Conservation (phyloP, 176 grass and related monocot species). For the Phragmites australis region DNA sequence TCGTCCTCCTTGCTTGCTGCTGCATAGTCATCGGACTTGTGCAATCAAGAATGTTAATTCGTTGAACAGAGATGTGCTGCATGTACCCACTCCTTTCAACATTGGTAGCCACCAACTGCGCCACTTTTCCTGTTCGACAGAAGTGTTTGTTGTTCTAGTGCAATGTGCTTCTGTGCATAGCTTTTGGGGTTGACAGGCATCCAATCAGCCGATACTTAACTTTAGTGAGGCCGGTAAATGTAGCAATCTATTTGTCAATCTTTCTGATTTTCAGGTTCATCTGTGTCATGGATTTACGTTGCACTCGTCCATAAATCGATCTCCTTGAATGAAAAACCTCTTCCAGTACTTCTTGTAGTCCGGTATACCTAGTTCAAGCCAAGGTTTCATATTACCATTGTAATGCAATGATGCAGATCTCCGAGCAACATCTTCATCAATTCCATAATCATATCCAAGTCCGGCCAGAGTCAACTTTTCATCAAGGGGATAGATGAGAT, state of each 20-base stretch:
- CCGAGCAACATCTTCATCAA: slow-evolving; percentile 38
- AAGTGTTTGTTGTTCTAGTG: background rate
- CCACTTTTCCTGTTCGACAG: slow-evolving; percentile 23
- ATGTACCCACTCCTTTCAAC: background rate
- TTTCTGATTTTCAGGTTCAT: slow-evolving; percentile 23
- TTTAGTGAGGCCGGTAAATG: background rate
- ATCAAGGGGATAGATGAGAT: slow-evolving; percentile 81
- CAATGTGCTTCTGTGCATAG: background rate
- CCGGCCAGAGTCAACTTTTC: slow-evolving; percentile 53
- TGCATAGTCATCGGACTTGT: slow-evolving; percentile 14
- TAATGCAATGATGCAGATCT: slow-evolving; percentile 67
- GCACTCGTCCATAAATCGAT: slow-evolving; percentile 83
- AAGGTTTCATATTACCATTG: slow-evolving; percentile 97
- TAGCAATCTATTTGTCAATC: background rate
- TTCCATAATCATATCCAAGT: slow-evolving; percentile 81
- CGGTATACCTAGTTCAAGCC: slow-evolving; percentile 87
- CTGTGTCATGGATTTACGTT: slow-evolving; percentile 59
- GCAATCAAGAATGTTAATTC: slow-evolving; percentile 12
- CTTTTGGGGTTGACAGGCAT: background rate
- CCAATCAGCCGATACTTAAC: background rate
- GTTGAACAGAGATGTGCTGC: slow-evolving; percentile 14
- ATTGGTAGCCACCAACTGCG: background rate
- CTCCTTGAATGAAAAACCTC: slow-evolving; percentile 60
- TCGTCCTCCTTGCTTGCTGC: background rate
- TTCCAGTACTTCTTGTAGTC: slow-evolving; percentile 80